phyloP scores from a whole-genome alignment of 2,329 filamentous ascomycete species.

The Rutstroemia sp. region DNA sequence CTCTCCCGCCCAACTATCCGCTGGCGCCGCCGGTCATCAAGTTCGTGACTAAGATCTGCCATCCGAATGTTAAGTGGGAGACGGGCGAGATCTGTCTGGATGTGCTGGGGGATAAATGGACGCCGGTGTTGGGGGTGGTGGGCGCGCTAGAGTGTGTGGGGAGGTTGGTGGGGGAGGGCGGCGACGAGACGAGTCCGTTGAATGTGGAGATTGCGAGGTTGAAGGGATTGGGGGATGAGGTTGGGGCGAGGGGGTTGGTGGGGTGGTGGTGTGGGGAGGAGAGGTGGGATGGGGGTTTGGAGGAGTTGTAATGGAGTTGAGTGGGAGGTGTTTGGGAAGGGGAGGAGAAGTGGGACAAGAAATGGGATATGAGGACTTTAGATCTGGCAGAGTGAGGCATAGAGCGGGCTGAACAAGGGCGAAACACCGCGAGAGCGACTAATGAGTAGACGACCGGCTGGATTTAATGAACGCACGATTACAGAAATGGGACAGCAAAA shows the following conservation, averaged over 20 bases:
- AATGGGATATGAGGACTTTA: neutral
- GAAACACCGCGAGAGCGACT: too few species aligned
- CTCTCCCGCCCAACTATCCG: slow-evolving; percentile 73
- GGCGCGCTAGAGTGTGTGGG: slow-evolving; percentile 67
- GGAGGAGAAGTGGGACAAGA: neutral
- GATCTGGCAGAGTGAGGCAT: neutral
- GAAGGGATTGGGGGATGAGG: slow-evolving; percentile 53
- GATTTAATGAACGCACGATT: too few species aligned
- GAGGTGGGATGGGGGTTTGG: slow-evolving; percentile 3
- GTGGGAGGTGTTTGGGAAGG: neutral
- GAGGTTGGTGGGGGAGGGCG: slow-evolving; percentile 60
- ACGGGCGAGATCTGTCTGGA: slow-evolving; percentile 94
- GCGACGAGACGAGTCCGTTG: slow-evolving; percentile 61
- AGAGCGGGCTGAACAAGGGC: neutral
- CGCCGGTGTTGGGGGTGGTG: slow-evolving; percentile 75
- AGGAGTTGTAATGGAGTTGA: slow-evolving; percentile 5
- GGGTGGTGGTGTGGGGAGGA: slow-evolving; percentile 57
- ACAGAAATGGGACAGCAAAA: too few species aligned
- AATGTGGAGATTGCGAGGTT: slow-evolving; percentile 74
- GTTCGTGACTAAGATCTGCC: slow-evolving; percentile 79
- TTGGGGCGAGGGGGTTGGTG: slow-evolving; percentile 64
- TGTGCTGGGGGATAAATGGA: slow-evolving; percentile 72
- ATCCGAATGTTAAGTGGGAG: slow-evolving; percentile 68
- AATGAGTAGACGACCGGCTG: too few species aligned
- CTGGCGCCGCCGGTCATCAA: slow-evolving; percentile 66